Evolutionary conservation across 1,284 basidiomycete species (phyloP), one percentile per base, ranked within the genome.

Genomic region (Quambalaria eucalypti): DNA sequence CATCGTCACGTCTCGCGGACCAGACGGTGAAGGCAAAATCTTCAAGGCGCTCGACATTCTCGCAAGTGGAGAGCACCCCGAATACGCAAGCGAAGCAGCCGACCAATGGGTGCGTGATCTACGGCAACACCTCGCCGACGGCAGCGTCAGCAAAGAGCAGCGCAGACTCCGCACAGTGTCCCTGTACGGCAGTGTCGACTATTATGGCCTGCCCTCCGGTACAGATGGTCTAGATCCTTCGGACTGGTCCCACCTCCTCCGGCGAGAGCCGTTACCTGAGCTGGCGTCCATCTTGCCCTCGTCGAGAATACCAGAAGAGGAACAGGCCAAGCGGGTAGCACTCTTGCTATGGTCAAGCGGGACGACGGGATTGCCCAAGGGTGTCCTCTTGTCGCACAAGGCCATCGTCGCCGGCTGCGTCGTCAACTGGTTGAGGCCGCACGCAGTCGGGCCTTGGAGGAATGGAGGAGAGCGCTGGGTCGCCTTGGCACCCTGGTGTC

Each of bases 321-420:
- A 67, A 50, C 61, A 63, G 46, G 51, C 53, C 39, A 29, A 57
- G 19, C 49, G 69, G n/a, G 57, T 63, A 25, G 69, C 73, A 5
- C 60, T 73, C 31, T 62, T 76, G 12, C 62, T 77, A 36, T 77
- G 76, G 76, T 68, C 65, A 16, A 71, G 69, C 21, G 76, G 76
- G 1, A 77, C 76, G 10, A 76, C 69, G 5, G 77, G 77, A 29
- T 72, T 75, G 61, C 66, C 62, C 54, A 77, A 77, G 48, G 77
- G 76, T 16, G 77, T 78, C 38, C 57, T 77, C 29, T 59, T 76
- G 30, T 65, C 66, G 23, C 77, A 78, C 56, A 56, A 57, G 4
- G 73, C 69, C 1, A 55, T 75, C 14, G 64, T 72, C 3, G 61
- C 65, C 48, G 71, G 71, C 16, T 8, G 62, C 70, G 3, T 56